phyloP scores from a whole-genome alignment of 1,284 basidiomycete species.

The Entoloma clypeatum region DNA sequence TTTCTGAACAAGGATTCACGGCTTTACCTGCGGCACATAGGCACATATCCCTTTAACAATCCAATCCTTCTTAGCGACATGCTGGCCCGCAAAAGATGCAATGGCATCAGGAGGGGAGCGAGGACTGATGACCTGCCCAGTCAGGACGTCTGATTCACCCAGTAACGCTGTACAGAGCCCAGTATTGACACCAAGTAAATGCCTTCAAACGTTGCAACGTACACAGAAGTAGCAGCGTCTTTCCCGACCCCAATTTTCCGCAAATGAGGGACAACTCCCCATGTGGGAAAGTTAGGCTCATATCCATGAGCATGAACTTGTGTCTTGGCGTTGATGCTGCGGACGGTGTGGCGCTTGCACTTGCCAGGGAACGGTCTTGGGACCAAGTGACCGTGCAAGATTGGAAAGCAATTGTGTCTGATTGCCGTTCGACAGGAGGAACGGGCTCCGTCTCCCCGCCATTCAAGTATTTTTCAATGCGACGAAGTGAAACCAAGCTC shows the following conservation, averaged over 20 bases:
- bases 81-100: constrained; percentile 47
- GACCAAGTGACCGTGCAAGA: constrained; percentile 91
- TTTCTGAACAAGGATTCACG: background rate
- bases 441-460: constrained; percentile 66
- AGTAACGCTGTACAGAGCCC: constrained; percentile 57
- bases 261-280: constrained; percentile 77
- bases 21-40: constrained; percentile 83
- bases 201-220: constrained; percentile 14
- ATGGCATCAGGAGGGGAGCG: constrained; percentile 80
- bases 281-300: constrained; percentile 74
- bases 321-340: constrained; percentile 67
- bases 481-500: constrained; percentile 80
- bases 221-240: constrained; percentile 77
- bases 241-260: constrained; percentile 74
- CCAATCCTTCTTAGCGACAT: constrained; percentile 60
- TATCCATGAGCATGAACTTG: constrained; percentile 80
- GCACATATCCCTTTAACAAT: constrained; percentile 75
- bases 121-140: constrained; percentile 78
- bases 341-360: constrained; percentile 48
- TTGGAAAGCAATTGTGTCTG: constrained; percentile 65
- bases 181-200: constrained; percentile 1
- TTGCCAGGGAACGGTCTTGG: constrained; percentile 51
- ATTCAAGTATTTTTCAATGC: constrained; percentile 87
- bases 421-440: constrained; percentile 52
- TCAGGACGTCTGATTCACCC: constrained; percentile 84